These are phyloP conservation scores for Lachancea cidri DNA, from an alignment of 805 yeast species.

Conservation along the genomic window DNA sequence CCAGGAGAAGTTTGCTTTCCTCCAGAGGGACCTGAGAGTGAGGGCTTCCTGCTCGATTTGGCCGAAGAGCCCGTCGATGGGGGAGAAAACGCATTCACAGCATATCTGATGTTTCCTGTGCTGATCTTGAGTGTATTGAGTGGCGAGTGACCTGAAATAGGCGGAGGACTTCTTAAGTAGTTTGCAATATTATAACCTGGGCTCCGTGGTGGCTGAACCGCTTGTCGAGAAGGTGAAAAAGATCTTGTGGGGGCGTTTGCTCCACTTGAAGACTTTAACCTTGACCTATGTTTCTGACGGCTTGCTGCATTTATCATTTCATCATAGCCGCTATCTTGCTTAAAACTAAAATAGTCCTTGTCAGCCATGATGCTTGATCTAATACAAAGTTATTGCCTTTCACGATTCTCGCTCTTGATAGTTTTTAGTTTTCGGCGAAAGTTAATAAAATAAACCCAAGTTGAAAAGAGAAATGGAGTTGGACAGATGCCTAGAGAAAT, in stretches of 20 bases:
- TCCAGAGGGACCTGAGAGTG: constrained; percentile 13
- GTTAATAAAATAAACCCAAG: not conserved
- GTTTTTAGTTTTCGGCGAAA: not conserved
- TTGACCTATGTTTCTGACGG: constrained; percentile 1
- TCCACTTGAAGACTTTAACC: constrained; percentile 1
- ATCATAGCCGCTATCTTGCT: constrained; percentile 7
- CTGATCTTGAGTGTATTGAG: constrained; percentile 7
- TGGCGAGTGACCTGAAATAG: constrained; percentile 5
- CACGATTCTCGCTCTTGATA: not conserved
- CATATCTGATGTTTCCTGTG: constrained; percentile 3
- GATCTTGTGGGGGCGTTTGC: constrained; percentile 4
- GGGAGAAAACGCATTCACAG: constrained; percentile 6
- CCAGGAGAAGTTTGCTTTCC: constrained; percentile 5
- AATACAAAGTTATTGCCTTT: not conserved
- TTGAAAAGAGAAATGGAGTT: constrained; percentile 40
- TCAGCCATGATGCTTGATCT: constrained; percentile 3
- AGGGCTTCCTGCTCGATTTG: constrained; percentile 19
- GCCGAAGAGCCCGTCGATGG: constrained; percentile 15
- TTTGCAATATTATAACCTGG: constrained; percentile 8
- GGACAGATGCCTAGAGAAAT: constrained; percentile 64
- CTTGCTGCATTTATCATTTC: not conserved
- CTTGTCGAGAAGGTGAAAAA: constrained; percentile 7
- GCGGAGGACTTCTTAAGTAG: constrained; percentile 8
- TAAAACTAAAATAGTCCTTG: constrained; percentile 10
- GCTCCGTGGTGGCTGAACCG: constrained; percentile 4